A percentile compares a stretch with the other conserved stretches of the same genome.
Conservation (phyloP, 202 grass and related monocot species). For the Zizania palustris region DNA sequence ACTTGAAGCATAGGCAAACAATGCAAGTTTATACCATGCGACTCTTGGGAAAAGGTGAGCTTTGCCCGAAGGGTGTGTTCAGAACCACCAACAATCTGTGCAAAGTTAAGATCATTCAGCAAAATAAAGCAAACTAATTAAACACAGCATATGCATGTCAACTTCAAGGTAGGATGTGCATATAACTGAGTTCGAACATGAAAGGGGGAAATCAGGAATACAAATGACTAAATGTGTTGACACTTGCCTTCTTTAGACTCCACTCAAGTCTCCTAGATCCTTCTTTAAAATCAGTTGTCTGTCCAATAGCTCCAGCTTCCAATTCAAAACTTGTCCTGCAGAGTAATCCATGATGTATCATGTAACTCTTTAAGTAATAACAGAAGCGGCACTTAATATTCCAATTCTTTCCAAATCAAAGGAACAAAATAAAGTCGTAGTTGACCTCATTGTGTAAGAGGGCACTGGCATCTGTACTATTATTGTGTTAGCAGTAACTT, state of each 20-base stretch:
- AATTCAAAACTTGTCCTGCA: conserved; percentile 92
- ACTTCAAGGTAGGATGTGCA: neutral
- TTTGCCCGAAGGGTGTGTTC: conserved; percentile 94
- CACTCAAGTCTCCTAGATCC: conserved; percentile 93
- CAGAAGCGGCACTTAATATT: conserved; percentile 6
- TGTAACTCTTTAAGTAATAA: conserved; percentile 23
- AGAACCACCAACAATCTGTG: conserved; percentile 93
- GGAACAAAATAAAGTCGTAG: conserved; percentile 25
- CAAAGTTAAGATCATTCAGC: conserved; percentile 34
- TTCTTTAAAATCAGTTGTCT: conserved; percentile 95
- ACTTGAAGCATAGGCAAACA: conserved; percentile 21
- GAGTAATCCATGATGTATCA: conserved; percentile 23
- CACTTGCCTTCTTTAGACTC: conserved; percentile 92
- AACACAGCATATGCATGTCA: neutral
- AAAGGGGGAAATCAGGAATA: neutral
- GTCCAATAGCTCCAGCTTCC: conserved; percentile 86
- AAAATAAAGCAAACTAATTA: neutral
- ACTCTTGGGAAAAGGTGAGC: conserved; percentile 96
- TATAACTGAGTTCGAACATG: conserved; percentile 8
- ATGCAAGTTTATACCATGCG: conserved; percentile 65
- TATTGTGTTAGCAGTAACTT: conserved; percentile 88
- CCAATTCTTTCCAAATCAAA: conserved; percentile 5
- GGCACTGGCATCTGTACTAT: conserved; percentile 95
- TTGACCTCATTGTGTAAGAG: conserved; percentile 80
- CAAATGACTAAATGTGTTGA: neutral